phyloP scores from a whole-genome alignment of 2,329 filamentous ascomycete genomes.

The Ascomycota sp. region DNA sequence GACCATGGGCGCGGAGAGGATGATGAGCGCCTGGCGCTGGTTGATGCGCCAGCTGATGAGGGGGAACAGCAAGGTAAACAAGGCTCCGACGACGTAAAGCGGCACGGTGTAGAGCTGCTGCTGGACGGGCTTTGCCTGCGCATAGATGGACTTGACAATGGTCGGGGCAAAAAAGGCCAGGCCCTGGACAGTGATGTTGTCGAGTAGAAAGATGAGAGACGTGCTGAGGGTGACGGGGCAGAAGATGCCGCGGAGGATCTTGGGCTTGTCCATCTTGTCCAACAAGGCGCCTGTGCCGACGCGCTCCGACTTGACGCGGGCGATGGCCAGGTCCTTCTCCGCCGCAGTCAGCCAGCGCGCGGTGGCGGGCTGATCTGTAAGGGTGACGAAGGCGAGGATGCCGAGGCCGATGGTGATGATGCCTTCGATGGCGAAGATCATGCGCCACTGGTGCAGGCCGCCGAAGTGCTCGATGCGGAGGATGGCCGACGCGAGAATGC shows the following conservation, averaged over 20 bases:
- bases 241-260: slow-evolving; percentile 40
- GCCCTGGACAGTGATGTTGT: slow-evolving; percentile 53
- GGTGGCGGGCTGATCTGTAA: slow-evolving; percentile 49
- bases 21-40: slow-evolving; percentile 37
- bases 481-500: slow-evolving; percentile 43
- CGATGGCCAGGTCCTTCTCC: slow-evolving; percentile 45
- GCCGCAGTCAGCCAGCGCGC: slow-evolving; percentile 44
- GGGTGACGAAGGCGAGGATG: slow-evolving; percentile 39
- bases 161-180: slow-evolving; percentile 51
- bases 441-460: slow-evolving; percentile 36
- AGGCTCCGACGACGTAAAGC: slow-evolving; percentile 46
- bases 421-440: slow-evolving; percentile 53
- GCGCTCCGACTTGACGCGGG: slow-evolving; percentile 48
- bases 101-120: slow-evolving; percentile 54
- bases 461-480: slow-evolving; percentile 39
- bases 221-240: slow-evolving; percentile 38
- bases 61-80: slow-evolving; percentile 43
- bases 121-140: slow-evolving; percentile 28
- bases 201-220: slow-evolving; percentile 37
- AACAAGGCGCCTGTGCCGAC: slow-evolving; percentile 40
- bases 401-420: slow-evolving; percentile 33
- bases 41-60: slow-evolving; percentile 41
- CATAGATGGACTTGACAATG: slow-evolving; percentile 49
- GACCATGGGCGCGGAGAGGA: slow-evolving; percentile 37
- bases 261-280: slow-evolving; percentile 38